Percentiles rank a stretch among this genome's conserved stretches.
Evolutionary conservation across 2,329 filamentous ascomycete genomes (phyloP).

Genomic region (Cladosporium cucumerinum): DNA sequence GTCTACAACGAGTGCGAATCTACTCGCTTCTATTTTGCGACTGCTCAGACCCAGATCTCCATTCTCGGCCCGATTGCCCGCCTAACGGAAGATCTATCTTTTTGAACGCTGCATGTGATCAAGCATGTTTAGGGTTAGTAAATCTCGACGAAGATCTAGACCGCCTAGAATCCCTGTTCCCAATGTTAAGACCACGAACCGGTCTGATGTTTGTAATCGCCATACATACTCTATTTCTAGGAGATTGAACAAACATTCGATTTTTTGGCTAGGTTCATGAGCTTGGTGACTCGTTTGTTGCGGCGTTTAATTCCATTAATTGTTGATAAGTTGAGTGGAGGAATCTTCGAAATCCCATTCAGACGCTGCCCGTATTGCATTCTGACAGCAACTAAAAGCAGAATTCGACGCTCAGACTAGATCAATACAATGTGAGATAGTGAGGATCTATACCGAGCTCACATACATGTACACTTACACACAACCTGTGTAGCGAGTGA

Average conservation of each 20-base stretch:
- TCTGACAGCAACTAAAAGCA: neutral
- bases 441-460: too few relatives aligned
- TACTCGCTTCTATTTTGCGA: neutral
- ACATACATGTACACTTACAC: too few relatives aligned
- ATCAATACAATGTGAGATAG: neutral
- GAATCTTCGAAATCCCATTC: neutral
- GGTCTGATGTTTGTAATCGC: neutral
- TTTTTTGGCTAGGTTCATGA: neutral
- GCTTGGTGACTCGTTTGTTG: neutral
- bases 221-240: neutral
- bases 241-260: neutral
- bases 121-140: neutral
- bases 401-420: neutral
- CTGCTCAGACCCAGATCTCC: neutral
- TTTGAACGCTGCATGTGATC: neutral
- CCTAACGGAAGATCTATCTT: neutral
- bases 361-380: neutral
- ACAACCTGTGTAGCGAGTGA: neutral
- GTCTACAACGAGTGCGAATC: neutral
- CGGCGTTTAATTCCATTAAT: neutral
- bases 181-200: neutral
- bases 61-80: too few relatives aligned
- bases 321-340: too few relatives aligned
- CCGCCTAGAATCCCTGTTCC: neutral
- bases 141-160: neutral